Conservation (phyloP, 371 early-diverging fungal species). For the Globomyces sp. region DNA sequence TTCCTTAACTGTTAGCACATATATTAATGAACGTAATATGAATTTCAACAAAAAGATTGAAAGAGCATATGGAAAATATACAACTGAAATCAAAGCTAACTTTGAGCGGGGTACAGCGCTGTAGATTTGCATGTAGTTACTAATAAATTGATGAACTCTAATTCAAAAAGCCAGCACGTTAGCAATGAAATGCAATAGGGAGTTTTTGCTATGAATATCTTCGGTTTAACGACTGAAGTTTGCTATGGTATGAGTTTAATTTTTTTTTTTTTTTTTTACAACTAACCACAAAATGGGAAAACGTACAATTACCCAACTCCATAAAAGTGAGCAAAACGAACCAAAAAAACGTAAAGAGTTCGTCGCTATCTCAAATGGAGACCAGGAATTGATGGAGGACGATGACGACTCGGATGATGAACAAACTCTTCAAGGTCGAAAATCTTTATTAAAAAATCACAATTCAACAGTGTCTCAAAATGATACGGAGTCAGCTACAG, state of each 20-base stretch:
- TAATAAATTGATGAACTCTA: too few species aligned
- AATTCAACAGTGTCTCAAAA: slow-evolving; percentile 13
- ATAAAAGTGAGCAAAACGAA: slow-evolving; percentile 4
- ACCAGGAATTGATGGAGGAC: slow-evolving; percentile 12
- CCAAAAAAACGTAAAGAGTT: slow-evolving; percentile 20
- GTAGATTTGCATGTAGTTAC: slow-evolving; percentile 12
- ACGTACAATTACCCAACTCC: not conserved
- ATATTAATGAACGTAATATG: slow-evolving; percentile 94
- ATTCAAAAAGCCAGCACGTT: too few species aligned
- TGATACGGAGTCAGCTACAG: slow-evolving; percentile 1
- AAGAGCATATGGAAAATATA: slow-evolving; percentile 87
- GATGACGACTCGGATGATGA: slow-evolving; percentile 33
- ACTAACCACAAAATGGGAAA: too few species aligned
- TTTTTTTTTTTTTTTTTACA: too few species aligned
- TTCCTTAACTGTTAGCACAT: slow-evolving; percentile 46
- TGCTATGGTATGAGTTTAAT: too few species aligned
- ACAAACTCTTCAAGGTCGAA: slow-evolving; percentile 42
- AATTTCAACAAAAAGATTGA: slow-evolving; percentile 93
- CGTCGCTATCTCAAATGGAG: slow-evolving; percentile 15
- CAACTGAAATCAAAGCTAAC: slow-evolving; percentile 82
- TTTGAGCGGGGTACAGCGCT: slow-evolving; percentile 49
- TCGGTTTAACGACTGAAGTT: too few species aligned
- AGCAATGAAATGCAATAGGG: too few species aligned
- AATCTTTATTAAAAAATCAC: slow-evolving; percentile 25
- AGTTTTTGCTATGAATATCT: too few species aligned